Percentiles rank a stretch among this genome's conserved stretches.
These are phyloP conservation scores for Termitomyces sp. DNA, from an alignment of 1,284 basidiomycete genomes.

Conservation along the genomic window DNA sequence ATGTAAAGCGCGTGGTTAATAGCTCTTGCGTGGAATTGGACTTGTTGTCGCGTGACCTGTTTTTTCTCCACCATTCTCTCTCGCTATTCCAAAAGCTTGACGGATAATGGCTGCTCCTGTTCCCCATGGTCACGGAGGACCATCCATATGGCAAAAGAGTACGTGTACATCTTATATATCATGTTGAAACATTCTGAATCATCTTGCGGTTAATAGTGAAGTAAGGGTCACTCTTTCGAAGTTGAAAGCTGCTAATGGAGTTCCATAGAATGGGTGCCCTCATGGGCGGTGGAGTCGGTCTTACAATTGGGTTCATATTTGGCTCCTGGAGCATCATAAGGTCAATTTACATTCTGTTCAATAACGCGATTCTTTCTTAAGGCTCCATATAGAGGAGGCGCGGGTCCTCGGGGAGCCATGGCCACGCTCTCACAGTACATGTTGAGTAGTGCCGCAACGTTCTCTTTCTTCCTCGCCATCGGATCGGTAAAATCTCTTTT, in stretches of 20 bases:
- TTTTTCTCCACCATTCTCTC: constrained; percentile 7
- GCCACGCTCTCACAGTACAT: constrained; percentile 93
- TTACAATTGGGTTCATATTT: constrained; percentile 96
- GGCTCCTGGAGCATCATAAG: constrained; percentile 86
- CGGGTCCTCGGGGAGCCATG: constrained; percentile 81
- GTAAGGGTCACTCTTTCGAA: constrained; percentile 28
- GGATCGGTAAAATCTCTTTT: constrained; percentile 56
- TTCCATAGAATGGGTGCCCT: constrained; percentile 79
- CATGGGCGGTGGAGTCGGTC: constrained; percentile 88
- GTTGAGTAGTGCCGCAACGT: constrained; percentile 85
- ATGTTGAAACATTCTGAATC: constrained; percentile 1
- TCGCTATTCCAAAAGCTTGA: background rate
- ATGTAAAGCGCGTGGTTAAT: background rate
- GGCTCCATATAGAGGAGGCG: constrained; percentile 60
- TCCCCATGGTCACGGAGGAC: constrained; percentile 46
- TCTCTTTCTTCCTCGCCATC: constrained; percentile 81
- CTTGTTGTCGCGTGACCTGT: constrained; percentile 12
- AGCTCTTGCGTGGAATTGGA: background rate
- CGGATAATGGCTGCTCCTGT: constrained; percentile 32
- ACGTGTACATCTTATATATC: constrained; percentile 31
- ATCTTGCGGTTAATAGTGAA: constrained; percentile 35
- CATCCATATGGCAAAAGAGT: constrained; percentile 75
- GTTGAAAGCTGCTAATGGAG: constrained; percentile 9
- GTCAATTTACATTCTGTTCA: constrained; percentile 35
- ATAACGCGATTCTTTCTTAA: background rate